Conservation (phyloP, 2,329 filamentous ascomycete species). For the Cladosporium austrohemisphaericum region DNA sequence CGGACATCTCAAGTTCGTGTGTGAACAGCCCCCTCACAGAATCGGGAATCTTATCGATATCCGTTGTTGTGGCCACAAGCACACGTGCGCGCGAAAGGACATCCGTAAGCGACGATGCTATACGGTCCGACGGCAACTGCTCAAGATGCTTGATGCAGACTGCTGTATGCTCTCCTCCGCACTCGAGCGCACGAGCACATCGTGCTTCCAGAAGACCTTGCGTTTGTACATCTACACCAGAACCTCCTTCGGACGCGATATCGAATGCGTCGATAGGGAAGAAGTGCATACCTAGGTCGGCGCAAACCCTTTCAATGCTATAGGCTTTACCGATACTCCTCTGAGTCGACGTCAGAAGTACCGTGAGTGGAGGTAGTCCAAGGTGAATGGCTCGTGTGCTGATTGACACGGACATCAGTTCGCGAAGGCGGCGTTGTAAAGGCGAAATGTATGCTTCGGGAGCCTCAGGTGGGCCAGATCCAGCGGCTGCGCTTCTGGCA, state of each 20-base stretch:
- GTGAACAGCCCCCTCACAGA: constrained; percentile 87
- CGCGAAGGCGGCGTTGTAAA: constrained; percentile 63
- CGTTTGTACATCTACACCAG: constrained; percentile 87
- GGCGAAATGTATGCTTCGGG: constrained; percentile 43
- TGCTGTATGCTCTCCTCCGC: constrained; percentile 77
- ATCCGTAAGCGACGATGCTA: constrained; percentile 78
- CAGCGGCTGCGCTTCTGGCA: constrained; percentile 43
- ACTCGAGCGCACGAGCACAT: constrained; percentile 82
- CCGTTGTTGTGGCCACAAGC: constrained; percentile 88
- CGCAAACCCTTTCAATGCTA: constrained; percentile 70
- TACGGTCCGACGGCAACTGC: constrained; percentile 83
- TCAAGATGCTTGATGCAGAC: constrained; percentile 88
- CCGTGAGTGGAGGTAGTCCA: constrained; percentile 80
- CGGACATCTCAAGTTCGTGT: constrained; percentile 89
- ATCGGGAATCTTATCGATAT: constrained; percentile 90
- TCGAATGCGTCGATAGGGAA: constrained; percentile 91
- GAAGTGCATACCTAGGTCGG: constrained; percentile 84
- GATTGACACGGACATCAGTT: constrained; percentile 82
- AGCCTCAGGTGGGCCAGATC: constrained; percentile 31
- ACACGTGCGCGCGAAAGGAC: constrained; percentile 76
- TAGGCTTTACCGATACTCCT: constrained; percentile 90
- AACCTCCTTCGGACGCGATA: constrained; percentile 85
- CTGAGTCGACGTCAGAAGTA: constrained; percentile 87
- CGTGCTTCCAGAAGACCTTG: constrained; percentile 85
- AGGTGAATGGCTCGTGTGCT: constrained; percentile 83